Conservation (phyloP, 2,329 filamentous ascomycete genomes). For the Botrytis aclada region DNA sequence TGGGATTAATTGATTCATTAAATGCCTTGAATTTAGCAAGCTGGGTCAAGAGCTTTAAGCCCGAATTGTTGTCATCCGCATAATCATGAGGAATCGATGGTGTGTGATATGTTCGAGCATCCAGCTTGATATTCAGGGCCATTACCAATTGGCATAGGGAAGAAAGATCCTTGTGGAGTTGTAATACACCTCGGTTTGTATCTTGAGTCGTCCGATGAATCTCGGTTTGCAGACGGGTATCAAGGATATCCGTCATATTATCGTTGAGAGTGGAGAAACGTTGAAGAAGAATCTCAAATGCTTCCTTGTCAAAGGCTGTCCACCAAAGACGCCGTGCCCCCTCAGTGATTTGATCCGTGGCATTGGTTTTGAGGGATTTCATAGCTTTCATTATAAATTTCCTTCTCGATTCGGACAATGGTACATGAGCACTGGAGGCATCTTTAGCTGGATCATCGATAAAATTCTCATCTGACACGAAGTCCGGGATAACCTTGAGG, state of each 20-base stretch:
- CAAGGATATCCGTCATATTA: constrained; percentile 48
- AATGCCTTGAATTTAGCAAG: constrained; percentile 52
- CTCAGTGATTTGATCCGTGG: constrained; percentile 35
- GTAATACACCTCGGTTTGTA: constrained; percentile 47
- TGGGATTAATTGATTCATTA: constrained; percentile 46
- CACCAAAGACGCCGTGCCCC: constrained; percentile 40
- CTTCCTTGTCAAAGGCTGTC: constrained; percentile 47
- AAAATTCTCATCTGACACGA: constrained; percentile 30
- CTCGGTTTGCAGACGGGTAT: constrained; percentile 47
- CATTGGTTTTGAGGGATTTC: constrained; percentile 40
- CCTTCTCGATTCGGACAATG: constrained; percentile 42
- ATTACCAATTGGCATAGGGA: constrained; percentile 47
- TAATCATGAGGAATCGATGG: constrained; percentile 22
- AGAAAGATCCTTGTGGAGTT: constrained; percentile 47
- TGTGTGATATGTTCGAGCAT: constrained; percentile 30
- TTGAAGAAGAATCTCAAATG: constrained; percentile 45
- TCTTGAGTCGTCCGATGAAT: constrained; percentile 48
- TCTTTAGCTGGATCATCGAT: constrained; percentile 43
- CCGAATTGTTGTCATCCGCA: constrained; percentile 40
- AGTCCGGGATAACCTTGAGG: constrained; percentile 39
- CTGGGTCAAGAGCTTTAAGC: constrained; percentile 43
- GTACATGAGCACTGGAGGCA: constrained; percentile 46
- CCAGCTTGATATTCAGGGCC: constrained; percentile 45
- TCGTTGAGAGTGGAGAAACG: constrained; percentile 47
- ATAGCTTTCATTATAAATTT: constrained; percentile 47